phyloP scores from a whole-genome alignment of 108 stramenopile genomes.

The Cylindrotheca closterium region DNA sequence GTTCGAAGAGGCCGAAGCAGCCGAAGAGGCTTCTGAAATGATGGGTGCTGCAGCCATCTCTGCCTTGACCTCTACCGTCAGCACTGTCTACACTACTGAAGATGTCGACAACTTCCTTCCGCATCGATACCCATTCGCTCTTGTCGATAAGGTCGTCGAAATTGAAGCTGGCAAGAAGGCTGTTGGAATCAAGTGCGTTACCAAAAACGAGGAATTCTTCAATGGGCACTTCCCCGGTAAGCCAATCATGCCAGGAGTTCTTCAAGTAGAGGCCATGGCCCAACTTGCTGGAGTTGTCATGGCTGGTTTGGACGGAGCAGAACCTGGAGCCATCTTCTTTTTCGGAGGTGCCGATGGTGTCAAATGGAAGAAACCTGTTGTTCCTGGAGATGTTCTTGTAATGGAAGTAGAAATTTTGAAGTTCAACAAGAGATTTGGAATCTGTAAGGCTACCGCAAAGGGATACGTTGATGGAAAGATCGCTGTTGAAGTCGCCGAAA shows the following conservation, averaged over 20 bases:
- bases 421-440: slow-evolving; percentile 85
- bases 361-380: slow-evolving; percentile 97
- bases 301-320: slow-evolving; percentile 83
- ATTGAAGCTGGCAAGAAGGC: slow-evolving; percentile 91
- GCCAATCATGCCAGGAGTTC: slow-evolving; percentile 97
- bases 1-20: slow-evolving; percentile 21
- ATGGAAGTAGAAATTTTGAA: slow-evolving; percentile 95
- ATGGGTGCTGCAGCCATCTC: slow-evolving; percentile 65
- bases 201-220: slow-evolving; percentile 97
- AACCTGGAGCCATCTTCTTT: slow-evolving; percentile 90
- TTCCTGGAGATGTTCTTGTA: slow-evolving; percentile 92
- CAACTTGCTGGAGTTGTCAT: slow-evolving; percentile 95
- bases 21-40: slow-evolving; percentile 5
- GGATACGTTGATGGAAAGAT: slow-evolving; percentile 88
- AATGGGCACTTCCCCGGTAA: slow-evolving; percentile 97
- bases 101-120: slow-evolving; percentile 92
- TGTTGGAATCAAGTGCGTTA: slow-evolving; percentile 94
- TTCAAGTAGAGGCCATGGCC: slow-evolving; percentile 97
- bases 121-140: slow-evolving; percentile 91
- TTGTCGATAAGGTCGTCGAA: slow-evolving; percentile 91
- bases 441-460: slow-evolving; percentile 82
- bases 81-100: slow-evolving; percentile 82
- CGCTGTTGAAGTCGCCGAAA: slow-evolving; percentile 81
- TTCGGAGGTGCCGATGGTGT: slow-evolving; percentile 97
- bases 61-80: slow-evolving; percentile 58